Percentiles rank a stretch among this genome's conserved stretches.
These are phyloP conservation scores for Basidiobolus meristosporus DNA, from an alignment of 371 early-diverging fungal genomes.

Conservation along the genomic window DNA sequence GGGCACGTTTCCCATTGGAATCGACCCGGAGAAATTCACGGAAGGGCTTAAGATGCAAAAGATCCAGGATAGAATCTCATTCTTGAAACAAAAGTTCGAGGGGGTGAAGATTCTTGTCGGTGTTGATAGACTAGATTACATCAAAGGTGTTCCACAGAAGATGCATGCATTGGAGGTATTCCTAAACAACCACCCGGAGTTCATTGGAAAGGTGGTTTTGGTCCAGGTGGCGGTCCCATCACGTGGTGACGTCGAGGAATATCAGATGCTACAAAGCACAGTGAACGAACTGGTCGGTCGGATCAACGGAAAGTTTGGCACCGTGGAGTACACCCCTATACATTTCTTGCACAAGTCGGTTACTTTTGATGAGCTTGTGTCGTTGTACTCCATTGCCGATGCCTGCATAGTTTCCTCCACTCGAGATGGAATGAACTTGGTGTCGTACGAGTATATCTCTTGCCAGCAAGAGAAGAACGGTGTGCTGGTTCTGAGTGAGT, in stretches of 20 bases:
- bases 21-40: constrained; percentile 89
- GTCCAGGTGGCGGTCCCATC: constrained; percentile 98
- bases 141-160: constrained; percentile 99
- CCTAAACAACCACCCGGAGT: constrained; percentile 78
- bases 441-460: constrained; percentile 95
- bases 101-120: constrained; percentile 90
- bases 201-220: constrained; percentile 83
- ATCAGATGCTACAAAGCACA: constrained; percentile 71
- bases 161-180: constrained; percentile 92
- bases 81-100: constrained; percentile 67
- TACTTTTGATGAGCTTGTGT: constrained; percentile 84
- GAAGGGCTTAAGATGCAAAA: constrained; percentile 47
- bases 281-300: constrained; percentile 93
- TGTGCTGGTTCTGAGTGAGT: constrained; percentile 91
- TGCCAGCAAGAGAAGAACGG: constrained; percentile 89
- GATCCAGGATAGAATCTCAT: constrained; percentile 55
- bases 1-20: constrained; percentile 98
- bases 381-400: constrained; percentile 92
- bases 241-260: constrained; percentile 92
- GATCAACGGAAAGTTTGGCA: constrained; percentile 87
- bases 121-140: constrained; percentile 98
- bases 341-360: constrained; percentile 96
- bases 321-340: constrained; percentile 92
- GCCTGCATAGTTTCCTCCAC: constrained; percentile 94
- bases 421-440: constrained; percentile 99